Conservation (phyloP, 306 rosid species). For the Pyrus bretschneideri region DNA sequence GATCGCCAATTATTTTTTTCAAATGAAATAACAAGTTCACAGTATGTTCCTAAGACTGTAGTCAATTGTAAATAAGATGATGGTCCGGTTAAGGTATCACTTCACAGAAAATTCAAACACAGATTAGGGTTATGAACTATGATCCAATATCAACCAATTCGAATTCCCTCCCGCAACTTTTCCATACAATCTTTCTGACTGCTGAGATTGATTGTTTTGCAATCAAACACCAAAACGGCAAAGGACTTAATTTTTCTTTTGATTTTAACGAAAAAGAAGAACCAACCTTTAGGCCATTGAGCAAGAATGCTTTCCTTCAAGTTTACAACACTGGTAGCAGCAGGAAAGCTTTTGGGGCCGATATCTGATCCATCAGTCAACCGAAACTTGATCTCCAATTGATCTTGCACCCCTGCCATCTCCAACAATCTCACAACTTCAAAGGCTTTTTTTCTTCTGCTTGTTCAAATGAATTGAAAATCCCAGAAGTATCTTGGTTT, state of each 20-base stretch:
- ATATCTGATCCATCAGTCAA: constrained; percentile 85
- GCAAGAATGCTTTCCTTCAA: constrained; percentile 77
- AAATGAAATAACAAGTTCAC: background rate
- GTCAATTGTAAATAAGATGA: background rate
- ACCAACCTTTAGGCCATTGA: constrained; percentile 90
- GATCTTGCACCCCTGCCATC: constrained; percentile 75
- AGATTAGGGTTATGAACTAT: background rate
- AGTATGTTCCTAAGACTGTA: background rate
- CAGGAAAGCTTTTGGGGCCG: constrained; percentile 71
- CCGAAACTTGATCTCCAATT: constrained; percentile 75
- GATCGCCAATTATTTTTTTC: background rate
- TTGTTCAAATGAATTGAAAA: constrained; percentile 4
- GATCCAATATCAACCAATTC: background rate
- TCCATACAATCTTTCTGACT: background rate
- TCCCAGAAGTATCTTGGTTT: background rate
- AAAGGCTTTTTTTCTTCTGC: background rate
- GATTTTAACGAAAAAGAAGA: background rate
- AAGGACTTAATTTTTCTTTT: background rate
- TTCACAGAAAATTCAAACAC: background rate
- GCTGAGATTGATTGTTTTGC: background rate
- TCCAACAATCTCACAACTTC: constrained; percentile 18
- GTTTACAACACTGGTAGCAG: constrained; percentile 65
- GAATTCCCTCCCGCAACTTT: background rate
- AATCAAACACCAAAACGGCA: background rate
- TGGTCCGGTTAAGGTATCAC: background rate